Conservation (phyloP, 345 rosid genomes). For the Fremontodendron californicum region DNA sequence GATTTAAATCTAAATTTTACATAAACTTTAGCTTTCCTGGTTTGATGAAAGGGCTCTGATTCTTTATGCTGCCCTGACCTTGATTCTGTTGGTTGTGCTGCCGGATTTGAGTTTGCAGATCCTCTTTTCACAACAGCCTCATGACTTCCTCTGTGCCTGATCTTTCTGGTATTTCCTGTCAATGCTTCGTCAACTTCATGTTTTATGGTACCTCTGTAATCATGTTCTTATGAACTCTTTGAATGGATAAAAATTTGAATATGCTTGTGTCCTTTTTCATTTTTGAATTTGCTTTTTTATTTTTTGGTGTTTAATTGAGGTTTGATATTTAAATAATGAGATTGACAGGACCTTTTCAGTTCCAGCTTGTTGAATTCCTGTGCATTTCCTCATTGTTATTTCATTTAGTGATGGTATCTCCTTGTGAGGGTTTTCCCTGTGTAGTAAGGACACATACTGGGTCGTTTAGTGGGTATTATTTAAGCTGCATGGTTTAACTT, state of each 20-base stretch:
- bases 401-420: not conserved
- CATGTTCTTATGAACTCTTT: not conserved
- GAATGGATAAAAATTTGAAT: not conserved
- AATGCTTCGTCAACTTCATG: conserved; percentile 12
- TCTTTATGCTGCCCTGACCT: not conserved
- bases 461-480: not conserved
- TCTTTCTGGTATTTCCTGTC: conserved; percentile 43
- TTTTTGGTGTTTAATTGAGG: not conserved
- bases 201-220: not conserved
- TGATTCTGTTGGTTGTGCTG: conserved; percentile 6
- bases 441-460: too few species aligned
- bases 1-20: not conserved
- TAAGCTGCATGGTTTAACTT: not conserved
- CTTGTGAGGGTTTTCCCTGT: not conserved
- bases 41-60: not conserved
- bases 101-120: conserved; percentile 19
- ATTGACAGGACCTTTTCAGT: not conserved
- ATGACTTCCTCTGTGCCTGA: conserved; percentile 58
- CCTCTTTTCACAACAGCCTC: conserved; percentile 18
- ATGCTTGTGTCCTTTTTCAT: not conserved
- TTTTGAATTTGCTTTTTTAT: not conserved
- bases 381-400: not conserved
- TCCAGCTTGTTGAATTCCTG: not conserved
- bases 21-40: not conserved
- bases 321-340: not conserved